Evolutionary conservation across 2,329 filamentous ascomycete species (phyloP), one percentile per base, ranked within the genome.

Genomic region (Monosporascus sp.): DNA sequence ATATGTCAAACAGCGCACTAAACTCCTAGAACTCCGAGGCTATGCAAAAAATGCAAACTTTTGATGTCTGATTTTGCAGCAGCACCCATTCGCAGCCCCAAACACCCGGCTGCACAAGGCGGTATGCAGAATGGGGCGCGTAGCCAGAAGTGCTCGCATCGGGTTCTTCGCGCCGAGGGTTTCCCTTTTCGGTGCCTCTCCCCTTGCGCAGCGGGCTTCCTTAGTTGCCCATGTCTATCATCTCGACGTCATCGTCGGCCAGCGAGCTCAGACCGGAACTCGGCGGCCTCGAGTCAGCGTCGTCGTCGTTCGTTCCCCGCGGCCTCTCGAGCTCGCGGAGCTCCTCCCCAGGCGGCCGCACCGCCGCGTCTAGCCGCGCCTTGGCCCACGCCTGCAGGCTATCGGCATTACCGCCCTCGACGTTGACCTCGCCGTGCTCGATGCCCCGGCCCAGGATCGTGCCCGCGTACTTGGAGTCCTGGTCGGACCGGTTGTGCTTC

Each of bases 401-500:
- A 49, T 83, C 80, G 6, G 80, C 79, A 36, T 82, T 77, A 20
- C 89, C 89, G 44, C 92, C 92, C 67, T 96, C 91, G 49, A 96
- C 86, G 49, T 85, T 76, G 27, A 96, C 74, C 7, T 86, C 81
- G 63, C 83, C 83, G 52, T 85, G 81, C 60, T 96, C 90, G 48
- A 80, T 80, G 45, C 79, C 76, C 59, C 85, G 85, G 4, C 93
- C 93, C 11, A 97, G 76, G 0, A 94, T 81, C 0, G 93, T 96
- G 31, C 90, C 90, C 60, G 87, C 83, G 68, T 90, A 96, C 63
- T 93, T 86, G 9, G 86, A 86, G 65, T 96, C 91, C 64, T 95
- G 90, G 57, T 88, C 89, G 1, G 88, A 89, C 62, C 94, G 95
- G 72, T 86, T 91, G 69, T 96, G 89, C 66, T 95, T 96, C 72